Conservation (phyloP, 2,329 filamentous ascomycete species). For the Botrytis tulipae region DNA sequence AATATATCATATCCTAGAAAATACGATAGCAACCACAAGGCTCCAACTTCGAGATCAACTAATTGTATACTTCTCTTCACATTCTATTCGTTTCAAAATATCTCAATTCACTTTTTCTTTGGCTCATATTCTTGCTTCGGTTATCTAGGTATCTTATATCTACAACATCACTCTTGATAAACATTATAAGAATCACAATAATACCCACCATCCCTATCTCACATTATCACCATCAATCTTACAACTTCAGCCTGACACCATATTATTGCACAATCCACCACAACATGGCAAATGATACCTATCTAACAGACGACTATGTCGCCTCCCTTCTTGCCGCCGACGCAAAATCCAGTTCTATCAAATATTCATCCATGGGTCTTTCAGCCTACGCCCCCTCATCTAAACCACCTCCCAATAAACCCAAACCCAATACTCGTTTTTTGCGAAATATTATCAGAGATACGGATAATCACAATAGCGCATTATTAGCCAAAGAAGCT, state of each 20-base stretch:
- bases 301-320: slow-evolving; percentile 75
- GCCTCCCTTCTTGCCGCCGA: slow-evolving; percentile 77
- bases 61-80: background rate
- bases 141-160: background rate
- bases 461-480: slow-evolving; percentile 85
- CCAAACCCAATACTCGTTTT: slow-evolving; percentile 90
- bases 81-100: background rate
- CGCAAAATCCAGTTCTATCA: slow-evolving; percentile 69
- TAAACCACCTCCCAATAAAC: slow-evolving; percentile 56
- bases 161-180: no score
- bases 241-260: background rate
- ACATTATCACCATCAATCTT: background rate
- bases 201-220: background rate
- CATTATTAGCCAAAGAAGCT: slow-evolving; percentile 78
- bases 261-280: background rate
- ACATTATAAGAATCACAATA: background rate
- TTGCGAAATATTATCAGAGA: slow-evolving; percentile 84
- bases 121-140: background rate
- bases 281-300: slow-evolving; percentile 12
- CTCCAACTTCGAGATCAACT: background rate
- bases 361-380: slow-evolving; percentile 72
- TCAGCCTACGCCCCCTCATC: slow-evolving; percentile 59
- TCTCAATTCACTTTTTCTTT: background rate
- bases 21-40: slow-evolving; percentile 8
- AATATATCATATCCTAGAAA: background rate